phyloP scores from a whole-genome alignment of 2,329 filamentous ascomycete species.

The Diaporthe sp. region DNA sequence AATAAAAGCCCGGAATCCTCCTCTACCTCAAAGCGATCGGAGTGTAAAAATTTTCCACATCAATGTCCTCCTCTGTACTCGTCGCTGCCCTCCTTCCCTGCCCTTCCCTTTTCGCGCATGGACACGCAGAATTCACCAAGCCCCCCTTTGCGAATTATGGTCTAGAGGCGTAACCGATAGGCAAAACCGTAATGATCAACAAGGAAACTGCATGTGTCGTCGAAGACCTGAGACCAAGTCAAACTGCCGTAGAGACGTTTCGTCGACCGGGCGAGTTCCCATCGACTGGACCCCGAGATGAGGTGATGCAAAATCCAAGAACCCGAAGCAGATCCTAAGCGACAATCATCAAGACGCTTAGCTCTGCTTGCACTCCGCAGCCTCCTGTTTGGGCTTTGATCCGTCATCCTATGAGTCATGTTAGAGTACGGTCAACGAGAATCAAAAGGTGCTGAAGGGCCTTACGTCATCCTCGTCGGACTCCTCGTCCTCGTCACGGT shows the following conservation, averaged over 20 bases:
- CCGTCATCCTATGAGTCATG: constrained; percentile 77
- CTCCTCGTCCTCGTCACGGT: constrained; percentile 86
- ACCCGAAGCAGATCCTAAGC: constrained; percentile 25
- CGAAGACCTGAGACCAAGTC: constrained; percentile 32
- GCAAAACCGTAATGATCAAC: constrained; percentile 39
- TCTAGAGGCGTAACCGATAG: constrained; percentile 42
- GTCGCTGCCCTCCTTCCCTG: neutral
- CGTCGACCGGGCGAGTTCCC: constrained; percentile 21
- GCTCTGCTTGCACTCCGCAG: constrained; percentile 96
- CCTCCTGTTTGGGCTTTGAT: constrained; percentile 92
- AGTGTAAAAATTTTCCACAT: constrained; percentile 33
- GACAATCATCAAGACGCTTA: constrained; percentile 59
- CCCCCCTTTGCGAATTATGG: constrained; percentile 42
- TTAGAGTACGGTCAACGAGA: constrained; percentile 42
- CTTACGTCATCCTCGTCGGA: constrained; percentile 81
- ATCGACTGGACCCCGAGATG: constrained; percentile 27
- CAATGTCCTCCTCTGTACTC: constrained; percentile 4
- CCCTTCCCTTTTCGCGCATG: constrained; percentile 15
- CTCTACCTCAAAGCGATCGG: constrained; percentile 36
- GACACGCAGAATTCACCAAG: constrained; percentile 35
- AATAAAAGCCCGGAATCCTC: constrained; percentile 32
- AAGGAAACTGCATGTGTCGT: constrained; percentile 36
- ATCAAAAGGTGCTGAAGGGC: constrained; percentile 30
- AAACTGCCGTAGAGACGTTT: constrained; percentile 32
- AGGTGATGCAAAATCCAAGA: constrained; percentile 39